Percentiles rank a stretch among this genome's conserved stretches.
Evolutionary conservation across 345 rosid genomes (phyloP).

Genomic region (Nasturtium officinale): DNA sequence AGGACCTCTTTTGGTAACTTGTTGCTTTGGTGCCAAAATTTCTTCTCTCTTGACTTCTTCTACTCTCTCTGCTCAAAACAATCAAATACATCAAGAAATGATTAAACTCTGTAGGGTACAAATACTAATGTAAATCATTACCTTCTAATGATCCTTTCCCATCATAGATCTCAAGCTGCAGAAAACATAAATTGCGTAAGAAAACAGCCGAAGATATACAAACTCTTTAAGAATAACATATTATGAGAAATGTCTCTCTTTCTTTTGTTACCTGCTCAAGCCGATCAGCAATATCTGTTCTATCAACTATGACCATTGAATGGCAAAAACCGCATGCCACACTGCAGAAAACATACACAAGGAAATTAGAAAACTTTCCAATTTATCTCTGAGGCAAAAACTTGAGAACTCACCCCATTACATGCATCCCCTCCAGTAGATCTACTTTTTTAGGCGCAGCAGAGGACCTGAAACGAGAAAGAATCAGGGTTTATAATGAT

Average conservation of each 20-base stretch:
- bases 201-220: neutral
- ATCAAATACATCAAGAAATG: conserved; percentile 3
- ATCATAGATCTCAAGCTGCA: conserved; percentile 81
- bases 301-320: conserved; percentile 86
- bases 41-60: conserved; percentile 56
- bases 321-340: conserved; percentile 90
- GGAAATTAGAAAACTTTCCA: neutral
- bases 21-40: conserved; percentile 44
- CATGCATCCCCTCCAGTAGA: conserved; percentile 86
- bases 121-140: conserved; percentile 23
- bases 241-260: neutral
- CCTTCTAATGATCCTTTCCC: conserved; percentile 85
- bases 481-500: neutral
- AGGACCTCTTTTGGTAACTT: conserved; percentile 50
- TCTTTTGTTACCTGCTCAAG: conserved; percentile 74
- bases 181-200: conserved; percentile 17
- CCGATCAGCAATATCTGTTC: conserved; percentile 62
- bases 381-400: neutral
- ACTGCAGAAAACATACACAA: conserved; percentile 48
- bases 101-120: neutral
- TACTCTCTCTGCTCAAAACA: conserved; percentile 48
- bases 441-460: conserved; percentile 95
- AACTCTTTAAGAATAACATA: neutral
- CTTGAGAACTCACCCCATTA: conserved; percentile 62
- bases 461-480: conserved; percentile 69